These are phyloP conservation scores for Arthrobotrys entomopaga DNA, from an alignment of 2,329 filamentous ascomycete species.

Conservation along the genomic window DNA sequence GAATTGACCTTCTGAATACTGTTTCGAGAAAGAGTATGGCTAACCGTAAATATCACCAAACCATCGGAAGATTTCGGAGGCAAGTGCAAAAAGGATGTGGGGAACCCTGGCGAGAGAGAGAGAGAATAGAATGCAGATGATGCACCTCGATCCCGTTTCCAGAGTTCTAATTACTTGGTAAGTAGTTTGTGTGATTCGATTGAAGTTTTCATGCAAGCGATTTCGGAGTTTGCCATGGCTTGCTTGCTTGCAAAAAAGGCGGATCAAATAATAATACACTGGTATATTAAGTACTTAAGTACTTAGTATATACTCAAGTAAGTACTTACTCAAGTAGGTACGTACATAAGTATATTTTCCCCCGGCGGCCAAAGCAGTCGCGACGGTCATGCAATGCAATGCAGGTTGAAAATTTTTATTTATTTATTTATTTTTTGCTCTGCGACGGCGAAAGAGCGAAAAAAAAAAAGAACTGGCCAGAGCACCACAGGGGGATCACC, in stretches of 20 bases:
- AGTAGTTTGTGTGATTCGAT: too few relatives aligned
- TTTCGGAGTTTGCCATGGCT: constrained; percentile 11
- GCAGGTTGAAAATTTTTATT: background rate
- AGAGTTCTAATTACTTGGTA: too few relatives aligned
- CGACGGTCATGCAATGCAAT: too few relatives aligned
- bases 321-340: too few relatives aligned
- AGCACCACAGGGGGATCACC: constrained; percentile 16
- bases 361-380: background rate
- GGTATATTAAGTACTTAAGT: too few relatives aligned
- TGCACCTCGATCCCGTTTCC: too few relatives aligned
- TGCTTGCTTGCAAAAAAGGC: too few relatives aligned
- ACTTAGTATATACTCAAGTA: too few relatives aligned
- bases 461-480: constrained; percentile 31
- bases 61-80: constrained; percentile 53
- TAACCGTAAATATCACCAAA: constrained; percentile 39
- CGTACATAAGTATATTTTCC: background rate
- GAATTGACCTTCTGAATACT: constrained; percentile 52
- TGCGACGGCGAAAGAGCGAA: constrained; percentile 6
- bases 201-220: constrained; percentile 9
- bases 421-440: background rate
- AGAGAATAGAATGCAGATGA: too few relatives aligned
- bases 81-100: constrained; percentile 34
- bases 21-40: background rate
- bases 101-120: constrained; percentile 24
- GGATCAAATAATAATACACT: too few relatives aligned